phyloP scores from a whole-genome alignment of 2,329 filamentous ascomycete genomes.

The Hymenoscyphus albidus region DNA sequence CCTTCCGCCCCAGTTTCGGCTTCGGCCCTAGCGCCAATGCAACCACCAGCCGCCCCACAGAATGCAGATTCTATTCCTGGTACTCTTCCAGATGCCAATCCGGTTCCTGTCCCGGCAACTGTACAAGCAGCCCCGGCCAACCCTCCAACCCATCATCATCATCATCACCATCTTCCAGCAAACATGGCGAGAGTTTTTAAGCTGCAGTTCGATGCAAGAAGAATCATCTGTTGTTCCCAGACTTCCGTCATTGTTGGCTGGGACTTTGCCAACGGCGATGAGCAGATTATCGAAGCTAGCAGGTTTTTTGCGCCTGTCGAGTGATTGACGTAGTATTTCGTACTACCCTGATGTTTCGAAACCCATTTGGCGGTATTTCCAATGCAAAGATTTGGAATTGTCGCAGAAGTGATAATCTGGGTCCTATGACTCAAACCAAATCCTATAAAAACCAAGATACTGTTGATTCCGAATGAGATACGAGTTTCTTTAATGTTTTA shows the following conservation, averaged over 20 bases:
- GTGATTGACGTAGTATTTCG: constrained; percentile 24
- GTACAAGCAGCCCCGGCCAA: constrained; percentile 30
- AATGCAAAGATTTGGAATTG: no score
- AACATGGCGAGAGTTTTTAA: constrained; percentile 71
- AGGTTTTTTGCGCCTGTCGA: constrained; percentile 70
- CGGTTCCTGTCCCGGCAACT: not conserved
- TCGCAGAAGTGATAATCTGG: no score
- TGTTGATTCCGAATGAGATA: no score
- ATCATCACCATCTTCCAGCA: constrained; percentile 23
- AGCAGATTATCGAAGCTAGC: constrained; percentile 72
- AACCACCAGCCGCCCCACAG: not conserved
- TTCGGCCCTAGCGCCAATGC: not conserved
- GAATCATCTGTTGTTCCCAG: constrained; percentile 93
- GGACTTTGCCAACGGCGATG: constrained; percentile 91
- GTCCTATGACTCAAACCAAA: no score
- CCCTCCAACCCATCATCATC: constrained; percentile 32
- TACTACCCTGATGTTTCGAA: no score
- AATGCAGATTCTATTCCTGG: not conserved
- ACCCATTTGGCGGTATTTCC: no score
- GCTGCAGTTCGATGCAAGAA: constrained; percentile 87
- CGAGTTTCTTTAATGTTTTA: no score
- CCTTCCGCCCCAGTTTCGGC: not conserved
- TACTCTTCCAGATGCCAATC: not conserved
- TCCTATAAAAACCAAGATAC: no score
- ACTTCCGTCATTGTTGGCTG: constrained; percentile 90